Evolutionary conservation across 306 rosid species (phyloP), one percentile per base, ranked within the genome.

Genomic region (Acacia acuminata): DNA sequence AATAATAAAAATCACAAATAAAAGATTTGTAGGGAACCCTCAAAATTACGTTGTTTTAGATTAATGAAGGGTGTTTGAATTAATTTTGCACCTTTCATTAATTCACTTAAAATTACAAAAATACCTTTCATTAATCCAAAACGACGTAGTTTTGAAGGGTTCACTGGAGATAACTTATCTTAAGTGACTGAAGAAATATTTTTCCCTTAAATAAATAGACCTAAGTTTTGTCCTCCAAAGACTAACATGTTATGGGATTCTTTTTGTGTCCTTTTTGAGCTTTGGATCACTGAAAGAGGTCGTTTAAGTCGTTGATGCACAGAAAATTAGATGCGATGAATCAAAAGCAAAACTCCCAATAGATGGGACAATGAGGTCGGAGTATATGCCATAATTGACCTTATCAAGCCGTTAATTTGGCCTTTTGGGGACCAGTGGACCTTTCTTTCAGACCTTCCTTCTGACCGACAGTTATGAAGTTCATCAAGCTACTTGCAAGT

Each of bases 401-500:
- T 6, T 30, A 15, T 8, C 71, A 65, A 63, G 10, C 10, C 3
- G 13, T 27, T 14, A 3, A 8, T 25, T 25, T 11, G 40, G 7
- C 15, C 64, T 10, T 58, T n/a, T 30, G 20, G 70, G 70, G 64
- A 72, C 72, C 79, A 3, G 55, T 71, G 77, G 77, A 55, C 80
- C 73, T 42, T 64, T 50, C 63, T 60, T 47, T 69, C 60, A 22
- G 43, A 42, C 56, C 30, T 53, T 65, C n/a, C 65, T 22, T 32
- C 40, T 73, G 34, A 30, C 27, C 47, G 10, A 7, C 53, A 7
- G 14, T 5, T 45, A 48, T 77, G 80, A 80, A 7, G 27, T 9
- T 64, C 82, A 68, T 58, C 71, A 56, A 66, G 27, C 78, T 71
- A 82, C 81, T 78, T 56, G 12, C 61, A 53, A 56, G 25, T 55